Base-by-base conservation (phyloP, 306 rosid species). In the Quercus aquifolioides region DNA sequence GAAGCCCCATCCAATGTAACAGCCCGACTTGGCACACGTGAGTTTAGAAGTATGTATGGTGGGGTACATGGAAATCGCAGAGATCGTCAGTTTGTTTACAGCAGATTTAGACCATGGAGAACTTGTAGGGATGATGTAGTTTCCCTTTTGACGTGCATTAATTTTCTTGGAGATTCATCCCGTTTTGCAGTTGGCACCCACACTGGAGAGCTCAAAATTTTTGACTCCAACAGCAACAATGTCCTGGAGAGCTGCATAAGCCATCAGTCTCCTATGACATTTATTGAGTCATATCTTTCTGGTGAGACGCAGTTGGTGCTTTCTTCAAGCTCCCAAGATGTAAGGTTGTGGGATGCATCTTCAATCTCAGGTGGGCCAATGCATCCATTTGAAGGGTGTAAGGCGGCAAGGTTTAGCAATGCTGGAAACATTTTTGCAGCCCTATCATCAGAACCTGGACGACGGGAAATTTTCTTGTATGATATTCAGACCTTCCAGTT, bases 81-180 rank as follows among this genome's bases (percentile, higher is more conserved):
- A 85, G 99, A 96, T 80, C 96, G 99, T 19, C 99, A 96, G 76
- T 89, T 96, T 88, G 93, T 96, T 78, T 96, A 88, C 85, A 96
- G 99, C 75, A 85, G 99, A 78, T 96, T 96, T 79, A 93, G 94
- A 84, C 98, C 98, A 2, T 93, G 99, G 99, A 82, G 99, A 52
- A 91, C 99, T 68, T 93, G 97, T 77, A 91, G 99, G 67, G 99
- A 96, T 65, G 94, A 91, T 74, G 84, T 86, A n/a, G 91, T 92
- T 78, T 82, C 91, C 59, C 92, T 92, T 20, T 88, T 96, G 80
- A 96, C 99, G 6, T 93, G 98, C 86, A 83, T 96, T 74, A 82
- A 96, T 55, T 96, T 96, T 88, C 90, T 93, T 56, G 90, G 91
- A 63, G 96, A 96, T 78, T 91, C 98, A 14, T 88, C 96, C 79